These are phyloP conservation scores for Lenzites betulinus DNA, from an alignment of 768 basidiomycete genomes.

Conservation along the genomic window DNA sequence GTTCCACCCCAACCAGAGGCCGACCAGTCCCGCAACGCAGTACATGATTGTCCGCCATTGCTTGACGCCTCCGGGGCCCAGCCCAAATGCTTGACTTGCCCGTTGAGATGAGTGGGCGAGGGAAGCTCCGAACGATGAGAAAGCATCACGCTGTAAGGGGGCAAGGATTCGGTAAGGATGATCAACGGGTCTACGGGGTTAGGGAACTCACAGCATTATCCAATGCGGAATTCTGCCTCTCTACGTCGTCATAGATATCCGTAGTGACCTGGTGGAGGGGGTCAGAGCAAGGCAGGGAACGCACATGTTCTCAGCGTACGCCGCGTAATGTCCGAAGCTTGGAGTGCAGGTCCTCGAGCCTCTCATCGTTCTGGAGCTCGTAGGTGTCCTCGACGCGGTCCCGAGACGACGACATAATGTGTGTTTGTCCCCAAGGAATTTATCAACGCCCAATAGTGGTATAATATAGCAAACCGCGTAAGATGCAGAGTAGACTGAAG, in stretches of 20 bases:
- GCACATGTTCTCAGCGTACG: constrained; percentile 43
- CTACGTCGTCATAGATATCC: constrained; percentile 84
- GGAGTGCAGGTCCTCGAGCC: constrained; percentile 80
- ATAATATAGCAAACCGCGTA: too few species aligned
- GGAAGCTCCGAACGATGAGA: constrained; percentile 62
- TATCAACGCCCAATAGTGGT: too few species aligned
- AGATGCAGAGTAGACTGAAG: background rate
- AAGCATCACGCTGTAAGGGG: constrained; percentile 56
- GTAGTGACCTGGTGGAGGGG: constrained; percentile 65
- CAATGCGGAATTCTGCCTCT: constrained; percentile 76
- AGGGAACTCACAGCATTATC: constrained; percentile 66
- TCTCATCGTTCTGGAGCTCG: constrained; percentile 83
- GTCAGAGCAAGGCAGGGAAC: background rate
- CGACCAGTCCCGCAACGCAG: constrained; percentile 55
- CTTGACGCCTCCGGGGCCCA: constrained; percentile 64
- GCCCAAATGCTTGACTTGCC: constrained; percentile 74
- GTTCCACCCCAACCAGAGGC: constrained; percentile 31
- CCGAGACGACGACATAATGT: constrained; percentile 39
- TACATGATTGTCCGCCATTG: constrained; percentile 69
- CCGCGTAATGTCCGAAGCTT: constrained; percentile 82
- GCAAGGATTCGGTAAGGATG: background rate
- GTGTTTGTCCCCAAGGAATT: background rate
- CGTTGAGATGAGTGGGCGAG: constrained; percentile 69
- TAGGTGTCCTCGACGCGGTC: constrained; percentile 67
- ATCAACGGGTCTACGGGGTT: constrained; percentile 1